phyloP scores from a whole-genome alignment of 2,329 filamentous ascomycete genomes.

The Clonostachys sp. region DNA sequence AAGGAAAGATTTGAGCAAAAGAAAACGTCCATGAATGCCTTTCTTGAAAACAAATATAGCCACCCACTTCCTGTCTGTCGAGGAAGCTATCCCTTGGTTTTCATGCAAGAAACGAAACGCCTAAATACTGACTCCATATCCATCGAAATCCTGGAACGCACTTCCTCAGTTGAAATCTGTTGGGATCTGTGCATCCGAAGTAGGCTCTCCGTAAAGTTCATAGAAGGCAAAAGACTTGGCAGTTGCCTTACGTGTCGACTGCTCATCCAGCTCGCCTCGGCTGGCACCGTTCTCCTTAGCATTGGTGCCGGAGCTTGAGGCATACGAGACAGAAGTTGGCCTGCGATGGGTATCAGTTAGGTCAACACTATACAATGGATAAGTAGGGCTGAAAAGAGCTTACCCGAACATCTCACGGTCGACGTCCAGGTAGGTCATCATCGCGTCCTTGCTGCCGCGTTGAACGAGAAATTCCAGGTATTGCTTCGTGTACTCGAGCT shows the following conservation, averaged over 20 bases:
- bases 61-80: no score
- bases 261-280: conserved; percentile 43
- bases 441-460: conserved; percentile 74
- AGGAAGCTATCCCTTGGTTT: no score
- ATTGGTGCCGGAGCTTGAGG: conserved; percentile 23
- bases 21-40: no score
- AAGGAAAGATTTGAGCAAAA: no score
- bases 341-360: conserved; percentile 18
- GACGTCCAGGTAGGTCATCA: conserved; percentile 78
- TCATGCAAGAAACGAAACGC: no score
- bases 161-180: conserved; percentile 43
- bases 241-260: conserved; percentile 45
- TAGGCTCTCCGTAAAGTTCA: conserved; percentile 42
- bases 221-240: conserved; percentile 46
- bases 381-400: conserved; percentile 17
- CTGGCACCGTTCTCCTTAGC: conserved; percentile 40
- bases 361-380: background rate
- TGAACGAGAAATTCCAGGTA: conserved; percentile 86
- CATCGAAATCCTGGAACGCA: no score
- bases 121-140: no score
- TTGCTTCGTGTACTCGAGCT: conserved; percentile 69
- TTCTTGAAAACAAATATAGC: no score
- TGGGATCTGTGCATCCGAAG: conserved; percentile 40
- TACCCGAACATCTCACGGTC: conserved; percentile 87
- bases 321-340: conserved; percentile 37